Evolutionary conservation across 2,329 filamentous ascomycete genomes (phyloP), one percentile per base, ranked within the genome.

Genomic region (Phialophora macrospora): DNA sequence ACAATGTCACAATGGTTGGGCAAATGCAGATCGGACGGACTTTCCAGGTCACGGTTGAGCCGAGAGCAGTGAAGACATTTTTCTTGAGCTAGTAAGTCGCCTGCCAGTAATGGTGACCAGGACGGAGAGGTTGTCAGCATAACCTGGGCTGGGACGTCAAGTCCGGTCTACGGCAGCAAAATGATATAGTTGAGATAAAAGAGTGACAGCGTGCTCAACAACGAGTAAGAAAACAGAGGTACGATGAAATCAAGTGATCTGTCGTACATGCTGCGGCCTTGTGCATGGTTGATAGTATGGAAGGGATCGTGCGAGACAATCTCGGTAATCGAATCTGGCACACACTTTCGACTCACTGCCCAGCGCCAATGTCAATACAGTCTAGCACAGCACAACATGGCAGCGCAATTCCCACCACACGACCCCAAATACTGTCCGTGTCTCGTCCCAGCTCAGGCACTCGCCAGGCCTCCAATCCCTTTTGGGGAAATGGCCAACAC

Each of bases 1-100:
- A 66, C 49, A 66, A 62, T 12, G 64, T 66, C 14, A 60, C 64
- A 7, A 60, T 63, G 60, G 41, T 51, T 6, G 62, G 62, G 17
- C 62, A 64, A 34, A 59, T 22, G 34, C 56, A 49, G 38, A 28
- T 55, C 34, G 56, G 55, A 9, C 24, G n/a, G 6, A 55, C 17
- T n/a, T 55, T 64, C 14, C 30, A 60, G n/a, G 62, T 38, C 26
- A 64, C 62, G 0, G 49, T 64, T 7, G 62, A 64, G 30, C 62
- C 62, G n/a, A 49, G 62, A 32, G 49, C 62, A 4, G 34, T 64
- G 48, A 64, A 64, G 57, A 64, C 62, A 3, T 64, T 60, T 28
- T 64, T 64, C 57, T 51, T 64, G 57, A 59, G 55, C 30, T 64
- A 54, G 49, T 1, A 11, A 30, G 8, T 28, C 24, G n/a, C n/a